Evolutionary conservation across 345 rosid species (phyloP).

Genomic region (Trapa incisa): DNA sequence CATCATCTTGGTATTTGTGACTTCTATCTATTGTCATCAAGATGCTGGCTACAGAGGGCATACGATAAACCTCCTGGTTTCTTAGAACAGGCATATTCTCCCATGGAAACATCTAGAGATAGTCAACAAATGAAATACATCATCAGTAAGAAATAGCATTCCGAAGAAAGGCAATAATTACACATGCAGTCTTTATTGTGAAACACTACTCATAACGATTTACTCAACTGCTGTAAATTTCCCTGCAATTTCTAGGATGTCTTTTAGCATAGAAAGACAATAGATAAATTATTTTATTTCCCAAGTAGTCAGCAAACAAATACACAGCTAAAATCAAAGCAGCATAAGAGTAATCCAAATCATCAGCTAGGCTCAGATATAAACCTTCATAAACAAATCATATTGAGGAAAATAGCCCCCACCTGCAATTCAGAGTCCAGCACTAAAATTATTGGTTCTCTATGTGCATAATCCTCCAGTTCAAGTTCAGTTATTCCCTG

Average conservation of each 20-base stretch:
- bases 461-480: conserved; percentile 22
- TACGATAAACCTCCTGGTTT: conserved; percentile 82
- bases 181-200: not conserved
- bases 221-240: not conserved
- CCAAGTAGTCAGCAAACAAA: not conserved
- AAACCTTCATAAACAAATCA: not conserved
- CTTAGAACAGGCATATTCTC: conserved; percentile 75
- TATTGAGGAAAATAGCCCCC: conserved; percentile 2
- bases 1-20: conserved; percentile 23
- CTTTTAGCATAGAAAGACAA: not conserved
- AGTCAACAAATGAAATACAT: conserved; percentile 11
- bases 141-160: not conserved
- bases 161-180: not conserved
- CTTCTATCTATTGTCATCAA: conserved; percentile 38
- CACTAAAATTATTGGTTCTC: conserved; percentile 69
- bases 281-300: not conserved
- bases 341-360: not conserved
- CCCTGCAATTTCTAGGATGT: not conserved
- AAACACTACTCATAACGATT: not conserved
- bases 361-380: not conserved
- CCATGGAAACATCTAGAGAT: conserved; percentile 93
- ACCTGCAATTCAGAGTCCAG: conserved; percentile 84
- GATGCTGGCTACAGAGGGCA: conserved; percentile 90
- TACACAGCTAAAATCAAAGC: not conserved
- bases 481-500: conserved; percentile 50